phyloP scores from a whole-genome alignment of 805 yeast species.

The Blastobotrys attinorum region DNA sequence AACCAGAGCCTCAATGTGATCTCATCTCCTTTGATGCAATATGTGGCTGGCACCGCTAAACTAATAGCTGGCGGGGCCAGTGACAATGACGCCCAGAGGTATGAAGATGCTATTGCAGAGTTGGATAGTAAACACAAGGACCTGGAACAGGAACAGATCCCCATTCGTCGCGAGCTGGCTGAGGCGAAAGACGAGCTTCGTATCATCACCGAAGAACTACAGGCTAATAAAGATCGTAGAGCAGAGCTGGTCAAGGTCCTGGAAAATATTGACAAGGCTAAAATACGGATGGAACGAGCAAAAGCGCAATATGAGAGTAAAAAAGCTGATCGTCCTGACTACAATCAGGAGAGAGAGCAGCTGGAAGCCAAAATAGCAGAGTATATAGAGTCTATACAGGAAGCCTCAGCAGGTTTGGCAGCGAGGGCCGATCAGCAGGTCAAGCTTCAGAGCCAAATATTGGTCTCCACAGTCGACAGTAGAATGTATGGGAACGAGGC shows the following conservation, averaged over 20 bases:
- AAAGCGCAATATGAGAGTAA: neutral
- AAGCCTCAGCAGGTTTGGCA: neutral
- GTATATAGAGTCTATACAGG: neutral
- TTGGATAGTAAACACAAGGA: neutral
- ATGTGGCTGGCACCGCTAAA: neutral
- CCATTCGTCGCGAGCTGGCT: neutral
- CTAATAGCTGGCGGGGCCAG: too few relatives aligned
- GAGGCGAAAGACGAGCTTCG: neutral
- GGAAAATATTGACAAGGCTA: constrained; percentile 3
- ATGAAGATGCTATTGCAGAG: too few relatives aligned
- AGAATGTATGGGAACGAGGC: neutral
- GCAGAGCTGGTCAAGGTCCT: neutral
- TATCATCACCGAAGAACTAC: neutral
- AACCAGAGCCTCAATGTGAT: neutral
- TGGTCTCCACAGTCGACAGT: neutral
- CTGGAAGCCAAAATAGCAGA: neutral
- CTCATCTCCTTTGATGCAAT: neutral
- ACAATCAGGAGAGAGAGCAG: neutral
- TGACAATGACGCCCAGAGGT: too few relatives aligned
- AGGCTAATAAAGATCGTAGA: neutral
- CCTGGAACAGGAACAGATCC: neutral
- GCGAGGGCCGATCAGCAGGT: neutral
- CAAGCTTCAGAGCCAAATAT: constrained; percentile 1
- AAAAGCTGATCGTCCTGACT: constrained; percentile 1
- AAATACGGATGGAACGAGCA: neutral